phyloP scores from a whole-genome alignment of 805 yeast genomes.

The Lipomyces oligophaga region DNA sequence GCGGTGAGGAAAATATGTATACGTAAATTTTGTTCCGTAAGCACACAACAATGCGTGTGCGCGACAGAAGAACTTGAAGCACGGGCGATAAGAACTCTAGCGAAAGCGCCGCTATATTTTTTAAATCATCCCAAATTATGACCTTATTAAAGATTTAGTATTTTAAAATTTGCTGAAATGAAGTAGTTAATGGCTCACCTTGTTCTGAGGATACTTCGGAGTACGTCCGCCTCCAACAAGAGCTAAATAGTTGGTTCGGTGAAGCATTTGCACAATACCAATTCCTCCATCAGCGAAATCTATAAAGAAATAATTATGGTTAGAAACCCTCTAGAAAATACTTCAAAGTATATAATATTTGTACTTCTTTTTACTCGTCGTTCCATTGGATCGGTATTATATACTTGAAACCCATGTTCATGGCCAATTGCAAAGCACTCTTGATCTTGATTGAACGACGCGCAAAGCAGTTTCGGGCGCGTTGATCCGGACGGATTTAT shows the following conservation, averaged over 20 bases:
- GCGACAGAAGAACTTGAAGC: slow-evolving; percentile 65
- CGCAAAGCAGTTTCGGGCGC: slow-evolving; percentile 45
- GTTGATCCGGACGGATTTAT: slow-evolving; percentile 13
- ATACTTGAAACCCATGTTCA: slow-evolving; percentile 78
- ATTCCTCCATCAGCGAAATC: slow-evolving; percentile 55
- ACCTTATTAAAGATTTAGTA: slow-evolving; percentile 37
- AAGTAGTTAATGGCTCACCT: slow-evolving; percentile 33
- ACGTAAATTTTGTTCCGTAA: slow-evolving; percentile 63
- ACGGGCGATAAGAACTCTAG: slow-evolving; percentile 77
- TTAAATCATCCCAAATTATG: slow-evolving; percentile 88
- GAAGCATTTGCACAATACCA: slow-evolving; percentile 75
- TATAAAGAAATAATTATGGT: neutral
- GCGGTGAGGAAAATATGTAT: slow-evolving; percentile 78
- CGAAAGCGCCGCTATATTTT: slow-evolving; percentile 64
- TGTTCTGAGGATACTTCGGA: slow-evolving; percentile 75
- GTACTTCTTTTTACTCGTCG: slow-evolving; percentile 57
- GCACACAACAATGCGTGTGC: slow-evolving; percentile 72
- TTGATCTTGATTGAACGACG: slow-evolving; percentile 82
- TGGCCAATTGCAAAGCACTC: slow-evolving; percentile 84
- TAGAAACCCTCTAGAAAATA: neutral
- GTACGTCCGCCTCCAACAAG: slow-evolving; percentile 83
- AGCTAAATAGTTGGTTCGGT: slow-evolving; percentile 85
- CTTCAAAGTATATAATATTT: neutral
- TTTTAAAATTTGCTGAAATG: neutral
- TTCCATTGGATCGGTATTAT: slow-evolving; percentile 83